Conservation (phyloP, 129 eudicot species). For the Lactuca sativa region DNA sequence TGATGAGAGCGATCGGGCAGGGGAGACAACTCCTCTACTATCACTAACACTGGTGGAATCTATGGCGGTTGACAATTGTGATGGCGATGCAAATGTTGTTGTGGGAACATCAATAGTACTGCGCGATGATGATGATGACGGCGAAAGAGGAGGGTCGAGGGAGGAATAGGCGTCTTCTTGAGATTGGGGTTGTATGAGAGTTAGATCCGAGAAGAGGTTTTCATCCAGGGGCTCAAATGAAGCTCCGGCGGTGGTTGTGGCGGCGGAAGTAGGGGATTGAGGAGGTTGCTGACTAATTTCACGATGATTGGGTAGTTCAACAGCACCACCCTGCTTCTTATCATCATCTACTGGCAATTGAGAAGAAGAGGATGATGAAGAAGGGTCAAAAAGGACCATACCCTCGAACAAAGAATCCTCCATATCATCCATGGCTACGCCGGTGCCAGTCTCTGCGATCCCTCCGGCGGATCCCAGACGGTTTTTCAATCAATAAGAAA, state of each 20-base stretch:
- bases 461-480: slow-evolving; percentile 3
- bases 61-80: slow-evolving; percentile 13
- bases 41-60: background rate
- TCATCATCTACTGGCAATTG: slow-evolving; percentile 21
- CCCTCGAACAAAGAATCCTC: slow-evolving; percentile 77
- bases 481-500: background rate
- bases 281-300: slow-evolving; percentile 24
- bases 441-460: slow-evolving; percentile 11
- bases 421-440: slow-evolving; percentile 32
- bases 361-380: slow-evolving; percentile 22
- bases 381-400: slow-evolving; percentile 55
- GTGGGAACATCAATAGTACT: slow-evolving; percentile 27
- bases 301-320: slow-evolving; percentile 25
- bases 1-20: slow-evolving; percentile 23
- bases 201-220: slow-evolving; percentile 71
- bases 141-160: slow-evolving; percentile 29
- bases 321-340: slow-evolving; percentile 9
- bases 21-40: slow-evolving; percentile 4
- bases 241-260: slow-evolving; percentile 23
- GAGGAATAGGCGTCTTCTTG: slow-evolving; percentile 22
- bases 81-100: slow-evolving; percentile 12
- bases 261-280: slow-evolving; percentile 23
- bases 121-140: slow-evolving; percentile 29
- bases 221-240: slow-evolving; percentile 58
- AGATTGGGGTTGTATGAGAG: slow-evolving; percentile 41